Conservation (phyloP, 352 stramenopile genomes). For the Pseudoperonospora humuli region DNA sequence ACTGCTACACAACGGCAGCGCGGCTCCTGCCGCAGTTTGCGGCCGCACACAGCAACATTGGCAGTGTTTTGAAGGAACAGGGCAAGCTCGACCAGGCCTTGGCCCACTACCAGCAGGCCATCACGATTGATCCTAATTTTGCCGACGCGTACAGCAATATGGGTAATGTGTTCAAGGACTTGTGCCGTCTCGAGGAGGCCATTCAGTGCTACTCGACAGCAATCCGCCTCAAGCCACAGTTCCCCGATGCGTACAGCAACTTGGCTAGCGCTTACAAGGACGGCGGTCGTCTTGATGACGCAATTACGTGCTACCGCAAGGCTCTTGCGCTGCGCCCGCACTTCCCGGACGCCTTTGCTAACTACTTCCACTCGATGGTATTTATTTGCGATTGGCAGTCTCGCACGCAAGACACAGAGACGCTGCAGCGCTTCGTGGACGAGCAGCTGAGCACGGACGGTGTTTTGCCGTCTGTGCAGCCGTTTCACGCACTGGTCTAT, state of each 20-base stretch:
- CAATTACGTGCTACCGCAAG: constrained; percentile 90
- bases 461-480: constrained; percentile 84
- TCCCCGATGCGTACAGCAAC: constrained; percentile 90
- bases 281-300: constrained; percentile 80
- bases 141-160: constrained; percentile 92
- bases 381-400: constrained; percentile 90
- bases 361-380: constrained; percentile 89
- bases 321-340: constrained; percentile 84
- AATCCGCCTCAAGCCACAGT: constrained; percentile 85
- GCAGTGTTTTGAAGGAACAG: constrained; percentile 91
- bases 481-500: constrained; percentile 91
- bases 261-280: constrained; percentile 91
- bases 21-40: constrained; percentile 89
- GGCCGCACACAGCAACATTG: constrained; percentile 90
- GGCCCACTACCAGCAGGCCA: constrained; percentile 91
- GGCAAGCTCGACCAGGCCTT: constrained; percentile 90
- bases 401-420: constrained; percentile 70
- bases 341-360: constrained; percentile 89
- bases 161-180: constrained; percentile 91
- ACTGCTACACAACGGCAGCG: constrained; percentile 90
- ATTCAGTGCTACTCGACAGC: constrained; percentile 87
- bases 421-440: constrained; percentile 56
- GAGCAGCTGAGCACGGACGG: constrained; percentile 47
- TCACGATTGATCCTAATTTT: constrained; percentile 89
- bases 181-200: constrained; percentile 81